phyloP scores from a whole-genome alignment of 2,329 filamentous ascomycete genomes.

The Seiridium unicorne region DNA sequence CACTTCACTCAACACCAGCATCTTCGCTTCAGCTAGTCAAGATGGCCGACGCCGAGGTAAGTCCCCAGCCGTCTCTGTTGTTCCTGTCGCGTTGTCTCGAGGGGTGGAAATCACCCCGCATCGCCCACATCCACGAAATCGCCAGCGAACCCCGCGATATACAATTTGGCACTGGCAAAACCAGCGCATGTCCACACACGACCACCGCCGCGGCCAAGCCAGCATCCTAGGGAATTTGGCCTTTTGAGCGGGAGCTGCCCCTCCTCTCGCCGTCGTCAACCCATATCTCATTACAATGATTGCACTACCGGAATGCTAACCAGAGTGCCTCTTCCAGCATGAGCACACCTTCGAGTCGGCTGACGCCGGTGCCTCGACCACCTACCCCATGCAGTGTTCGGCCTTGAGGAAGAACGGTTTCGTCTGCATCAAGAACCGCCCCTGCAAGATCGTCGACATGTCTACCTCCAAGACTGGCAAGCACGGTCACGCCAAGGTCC shows the following conservation, averaged over 20 bases:
- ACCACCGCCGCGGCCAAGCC: background rate
- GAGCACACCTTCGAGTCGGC: constrained; percentile 80
- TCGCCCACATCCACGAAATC: constrained; percentile 17
- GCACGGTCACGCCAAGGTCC: constrained; percentile 99
- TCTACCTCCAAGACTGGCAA: constrained; percentile 99
- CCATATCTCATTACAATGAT: too few relatives aligned
- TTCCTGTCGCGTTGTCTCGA: background rate
- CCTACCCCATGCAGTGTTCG: constrained; percentile 99
- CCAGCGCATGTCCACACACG: background rate
- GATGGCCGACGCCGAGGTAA: constrained; percentile 59
- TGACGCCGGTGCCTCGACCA: constrained; percentile 93
- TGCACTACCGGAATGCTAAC: constrained; percentile 6
- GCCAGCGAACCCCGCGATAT: constrained; percentile 9
- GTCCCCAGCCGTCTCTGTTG: constrained; percentile 19
- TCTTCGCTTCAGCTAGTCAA: constrained; percentile 39
- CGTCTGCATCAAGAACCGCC: constrained; percentile 97
- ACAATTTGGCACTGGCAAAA: background rate
- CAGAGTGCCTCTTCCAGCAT: constrained; percentile 44
- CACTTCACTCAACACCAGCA: constrained; percentile 19
- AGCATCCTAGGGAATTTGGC: too few relatives aligned
- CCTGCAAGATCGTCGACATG: constrained; percentile 99
- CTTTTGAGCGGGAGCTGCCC: too few relatives aligned
- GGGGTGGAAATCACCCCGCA: constrained; percentile 22
- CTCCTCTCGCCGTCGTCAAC: too few relatives aligned
- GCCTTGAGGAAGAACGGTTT: constrained; percentile 98